phyloP scores from a whole-genome alignment of 164 flowering plant species.

The Berberis vulgaris region DNA sequence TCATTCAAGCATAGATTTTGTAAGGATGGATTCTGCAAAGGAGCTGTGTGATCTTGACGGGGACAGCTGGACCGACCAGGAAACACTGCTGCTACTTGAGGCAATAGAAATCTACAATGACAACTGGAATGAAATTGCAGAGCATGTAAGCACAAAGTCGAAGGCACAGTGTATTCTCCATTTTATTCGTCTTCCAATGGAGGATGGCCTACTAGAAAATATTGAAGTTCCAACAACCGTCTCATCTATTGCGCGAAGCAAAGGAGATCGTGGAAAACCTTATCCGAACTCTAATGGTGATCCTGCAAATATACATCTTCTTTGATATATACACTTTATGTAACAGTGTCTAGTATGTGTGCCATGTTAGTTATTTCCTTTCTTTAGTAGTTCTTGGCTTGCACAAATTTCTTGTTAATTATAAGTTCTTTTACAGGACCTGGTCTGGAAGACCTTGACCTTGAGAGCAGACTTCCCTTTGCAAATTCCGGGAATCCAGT shows the following conservation, averaged over 20 bases:
- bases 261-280: slow-evolving; percentile 27
- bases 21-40: slow-evolving; percentile 48
- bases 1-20: slow-evolving; percentile 89
- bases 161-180: slow-evolving; percentile 96
- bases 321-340: not conserved
- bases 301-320: slow-evolving; percentile 28
- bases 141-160: slow-evolving; percentile 93
- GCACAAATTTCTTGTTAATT: not conserved
- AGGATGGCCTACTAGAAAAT: slow-evolving; percentile 64
- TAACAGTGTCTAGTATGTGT: not conserved
- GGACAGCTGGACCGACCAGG: slow-evolving; percentile 92
- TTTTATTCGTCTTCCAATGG: slow-evolving; percentile 82
- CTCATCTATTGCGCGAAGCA: slow-evolving; percentile 22
- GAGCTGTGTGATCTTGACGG: slow-evolving; percentile 70
- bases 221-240: slow-evolving; percentile 56
- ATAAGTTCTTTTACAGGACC: slow-evolving; percentile 26
- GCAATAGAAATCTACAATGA: slow-evolving; percentile 75
- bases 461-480: slow-evolving; percentile 70
- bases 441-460: slow-evolving; percentile 24
- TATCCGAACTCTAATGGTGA: slow-evolving; percentile 46
- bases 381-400: not conserved
- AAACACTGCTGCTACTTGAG: slow-evolving; percentile 81
- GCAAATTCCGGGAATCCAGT: slow-evolving; percentile 80
- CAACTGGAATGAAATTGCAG: slow-evolving; percentile 95
- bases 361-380: not conserved